Evolutionary conservation across 2,329 filamentous ascomycete genomes (phyloP).

Genomic region (Colletotrichum simmondsii): DNA sequence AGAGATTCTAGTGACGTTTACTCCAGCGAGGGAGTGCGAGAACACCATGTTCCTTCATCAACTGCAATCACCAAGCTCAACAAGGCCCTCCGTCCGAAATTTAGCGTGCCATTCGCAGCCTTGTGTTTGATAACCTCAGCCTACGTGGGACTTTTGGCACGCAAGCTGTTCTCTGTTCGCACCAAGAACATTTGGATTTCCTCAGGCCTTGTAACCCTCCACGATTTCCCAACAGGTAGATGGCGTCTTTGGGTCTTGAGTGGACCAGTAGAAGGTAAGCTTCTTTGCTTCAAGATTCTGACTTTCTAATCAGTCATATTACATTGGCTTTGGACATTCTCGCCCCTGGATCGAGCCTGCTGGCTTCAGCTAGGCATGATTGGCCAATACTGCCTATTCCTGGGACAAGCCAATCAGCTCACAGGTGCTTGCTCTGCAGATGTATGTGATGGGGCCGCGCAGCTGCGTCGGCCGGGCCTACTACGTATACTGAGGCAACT

Average conservation of each 20-base stretch:
- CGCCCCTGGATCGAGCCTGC: background rate
- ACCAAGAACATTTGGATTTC: background rate
- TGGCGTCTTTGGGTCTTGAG: background rate
- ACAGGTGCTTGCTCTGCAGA: no score
- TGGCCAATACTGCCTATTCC: background rate
- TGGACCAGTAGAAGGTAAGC: background rate
- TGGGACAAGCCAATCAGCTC: background rate
- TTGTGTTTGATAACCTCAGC: conserved; percentile 10
- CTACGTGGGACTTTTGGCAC: background rate
- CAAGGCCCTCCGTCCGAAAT: conserved; percentile 10
- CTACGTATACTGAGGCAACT: background rate
- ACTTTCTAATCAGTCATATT: background rate
- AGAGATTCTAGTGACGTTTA: background rate
- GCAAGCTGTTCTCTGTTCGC: background rate
- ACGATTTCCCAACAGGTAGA: background rate
- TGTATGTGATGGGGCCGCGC: no score
- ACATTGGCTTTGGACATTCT: background rate
- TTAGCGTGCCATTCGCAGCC: conserved; percentile 4
- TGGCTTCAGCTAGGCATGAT: background rate
- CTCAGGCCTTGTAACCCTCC: background rate
- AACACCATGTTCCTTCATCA: background rate
- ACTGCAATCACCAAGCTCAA: background rate
- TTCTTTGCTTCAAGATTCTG: background rate
- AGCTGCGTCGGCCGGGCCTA: no score
- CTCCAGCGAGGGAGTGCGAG: background rate